Evolutionary conservation across 345 rosid species (phyloP), one percentile per base, ranked within the genome.

Genomic region (Syzygium aqueum): DNA sequence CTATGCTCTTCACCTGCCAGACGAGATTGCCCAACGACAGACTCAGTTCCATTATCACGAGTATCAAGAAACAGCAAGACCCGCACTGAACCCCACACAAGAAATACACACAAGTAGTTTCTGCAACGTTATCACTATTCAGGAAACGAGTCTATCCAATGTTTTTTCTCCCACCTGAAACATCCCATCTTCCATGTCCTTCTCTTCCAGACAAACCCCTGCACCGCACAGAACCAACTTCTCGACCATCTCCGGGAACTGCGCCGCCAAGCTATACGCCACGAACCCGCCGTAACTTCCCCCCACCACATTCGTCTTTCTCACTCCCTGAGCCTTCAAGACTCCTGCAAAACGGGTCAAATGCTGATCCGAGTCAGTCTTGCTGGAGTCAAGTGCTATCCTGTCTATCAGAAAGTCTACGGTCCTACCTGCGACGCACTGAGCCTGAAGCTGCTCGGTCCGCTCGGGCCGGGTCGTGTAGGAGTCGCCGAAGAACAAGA

Each of bases 401-500:
- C 0, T 9, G 80, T 17, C 80, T 33, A 25, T 73, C 80, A 19
- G 25, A 73, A 73, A 67, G 25, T 33, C 12, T 25, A 61, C 43
- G 15, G 84, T 52, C 50, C 59, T 46, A 67, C 89, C 87, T 37
- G 57, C 85, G 37, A 88, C 80, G 59, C 89, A 87, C 57, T 84
- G 52, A 27, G 89, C 90, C 87, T 89, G 90, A 78, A 87, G 87
- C 63, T 50, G 27, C 84, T 89, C 90, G 16, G 87, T 53, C 85
- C 90, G 56, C 54, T 89, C 91, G 23, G 89, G 87, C 22, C 84
- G 73, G 77, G 86, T 40, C 50, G 91, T 83, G 85, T 78, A 84
- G 46, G 91, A 89, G 10, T 84, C 87, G 67, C 89, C 91, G 77
- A 89, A 89, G 89, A 89, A 89, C n/a, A 89, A 57, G 53, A 89